Base-by-base conservation (phyloP, 208 protist genomes). In the Crithidia bombi region DNA sequence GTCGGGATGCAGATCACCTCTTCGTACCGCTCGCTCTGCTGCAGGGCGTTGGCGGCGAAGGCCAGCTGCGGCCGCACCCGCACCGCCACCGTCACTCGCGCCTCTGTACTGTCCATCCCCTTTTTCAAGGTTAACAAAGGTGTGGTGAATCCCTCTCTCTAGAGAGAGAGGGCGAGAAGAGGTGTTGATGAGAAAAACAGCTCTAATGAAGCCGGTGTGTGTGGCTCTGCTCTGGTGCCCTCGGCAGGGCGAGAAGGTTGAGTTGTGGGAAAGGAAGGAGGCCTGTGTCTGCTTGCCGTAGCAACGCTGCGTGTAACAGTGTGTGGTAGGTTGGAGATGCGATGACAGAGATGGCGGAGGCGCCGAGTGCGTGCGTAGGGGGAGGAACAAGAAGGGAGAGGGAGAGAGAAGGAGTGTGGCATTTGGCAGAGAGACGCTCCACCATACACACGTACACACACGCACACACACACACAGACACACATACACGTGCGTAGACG, bases 41-140 rank as follows among this genome's bases (percentile, higher is more conserved):
- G 81, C 10, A 75, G 49, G 26, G 67, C 65, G 81, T 84, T 85
- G 44, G 65, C 54, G 1, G 76, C 52, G 32, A 50, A 62, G 23
- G 86, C 74, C 10, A 93, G 55, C 52, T 82, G 87, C 4, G 87
- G 90, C 11, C 90, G 75, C 12, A 92, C 74, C 5, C 90, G 82
- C 47, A 95, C 83, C 47, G 86, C 72, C 39, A 95, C 87, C 41
- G 54, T 82, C 23, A 93, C 85, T 11, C 56, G 69, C 43, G 70
- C n/a, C 54, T 49, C 46, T 21, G 46, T 54, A 36, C 28, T 43
- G 65, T 39, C 38, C 41, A 79, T 61, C 28, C 25, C 58, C 17
- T 5, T 14, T 1, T 4, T 10, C 2, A 39, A 32, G 28, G 17
- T n/a, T 11, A 49, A 30, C 1, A 2, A 43, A 14, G 35, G 9